Conservation (phyloP, 148 eudicot genomes). For the Selenicereus undatus region DNA sequence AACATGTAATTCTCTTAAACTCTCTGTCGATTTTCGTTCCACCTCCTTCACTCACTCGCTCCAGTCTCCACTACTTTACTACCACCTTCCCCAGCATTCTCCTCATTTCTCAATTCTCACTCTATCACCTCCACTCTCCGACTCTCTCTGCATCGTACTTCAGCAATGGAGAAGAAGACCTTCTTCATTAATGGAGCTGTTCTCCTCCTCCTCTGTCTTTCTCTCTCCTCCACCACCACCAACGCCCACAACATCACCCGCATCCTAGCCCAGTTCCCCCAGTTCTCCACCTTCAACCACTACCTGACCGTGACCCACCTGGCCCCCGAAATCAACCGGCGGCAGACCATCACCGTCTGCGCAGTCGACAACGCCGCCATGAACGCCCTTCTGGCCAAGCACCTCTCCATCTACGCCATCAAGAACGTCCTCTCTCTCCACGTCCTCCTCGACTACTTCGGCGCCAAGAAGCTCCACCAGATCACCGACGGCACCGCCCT, state of each 20-base stretch:
- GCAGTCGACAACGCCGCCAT: conserved; percentile 81
- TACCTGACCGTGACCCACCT: conserved; percentile 84
- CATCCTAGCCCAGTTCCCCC: conserved; percentile 53
- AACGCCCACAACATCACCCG: conserved; percentile 67
- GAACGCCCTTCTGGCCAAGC: conserved; percentile 40
- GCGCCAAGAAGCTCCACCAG: conserved; percentile 89
- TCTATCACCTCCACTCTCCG: background rate
- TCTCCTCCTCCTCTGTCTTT: conserved; percentile 29
- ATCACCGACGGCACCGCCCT: conserved; percentile 80
- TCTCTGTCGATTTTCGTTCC: background rate
- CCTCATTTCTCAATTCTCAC: background rate
- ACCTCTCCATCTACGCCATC: conserved; percentile 50
- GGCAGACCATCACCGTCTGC: conserved; percentile 74
- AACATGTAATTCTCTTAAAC: background rate
- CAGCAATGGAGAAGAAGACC: too few species aligned
- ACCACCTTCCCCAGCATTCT: background rate
- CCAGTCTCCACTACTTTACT: background rate
- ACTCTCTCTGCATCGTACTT: background rate
- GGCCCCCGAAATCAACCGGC: conserved; percentile 72
- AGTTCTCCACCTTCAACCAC: conserved; percentile 85
- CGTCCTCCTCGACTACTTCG: conserved; percentile 83
- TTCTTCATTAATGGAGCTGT: conserved; percentile 4
- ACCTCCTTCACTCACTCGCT: background rate
- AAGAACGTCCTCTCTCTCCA: conserved; percentile 80
- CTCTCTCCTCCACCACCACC: conserved; percentile 10